Conservation (phyloP, 129 eudicot species). For the Sambucus nigra region DNA sequence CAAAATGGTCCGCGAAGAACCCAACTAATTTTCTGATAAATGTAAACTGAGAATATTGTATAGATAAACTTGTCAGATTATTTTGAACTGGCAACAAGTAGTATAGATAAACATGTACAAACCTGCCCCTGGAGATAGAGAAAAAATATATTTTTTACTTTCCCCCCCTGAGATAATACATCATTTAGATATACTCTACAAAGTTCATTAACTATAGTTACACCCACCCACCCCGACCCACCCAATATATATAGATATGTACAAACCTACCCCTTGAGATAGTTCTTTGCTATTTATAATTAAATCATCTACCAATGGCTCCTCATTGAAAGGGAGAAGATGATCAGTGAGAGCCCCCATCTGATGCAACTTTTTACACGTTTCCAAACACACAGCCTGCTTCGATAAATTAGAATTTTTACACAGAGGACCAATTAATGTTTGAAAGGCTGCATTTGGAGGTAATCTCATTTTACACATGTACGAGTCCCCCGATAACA, state of each 20-base stretch:
- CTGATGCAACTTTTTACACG: constrained; percentile 60
- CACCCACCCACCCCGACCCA: too few species aligned
- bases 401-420: constrained; percentile 28
- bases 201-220: too few species aligned
- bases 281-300: constrained; percentile 16
- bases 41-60: too few species aligned
- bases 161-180: too few species aligned
- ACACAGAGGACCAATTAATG: constrained; percentile 38
- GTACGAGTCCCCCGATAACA: constrained; percentile 26
- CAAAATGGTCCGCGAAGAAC: too few species aligned
- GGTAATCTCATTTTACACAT: constrained; percentile 50
- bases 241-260: background rate
- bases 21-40: too few species aligned
- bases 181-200: too few species aligned
- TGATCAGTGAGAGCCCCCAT: constrained; percentile 55
- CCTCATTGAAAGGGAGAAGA: constrained; percentile 42
- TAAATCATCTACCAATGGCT: constrained; percentile 22
- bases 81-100: too few species aligned
- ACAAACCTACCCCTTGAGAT: constrained; percentile 49
- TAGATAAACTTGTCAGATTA: too few species aligned
- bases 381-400: constrained; percentile 71
- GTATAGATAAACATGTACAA: too few species aligned
- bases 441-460: constrained; percentile 51
- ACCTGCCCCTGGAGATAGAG: too few species aligned
- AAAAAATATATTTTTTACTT: too few species aligned